Evolutionary conservation across 129 eudicot species (phyloP), one percentile per base, ranked within the genome.

Genomic region (Chrysanthemum makinoi): DNA sequence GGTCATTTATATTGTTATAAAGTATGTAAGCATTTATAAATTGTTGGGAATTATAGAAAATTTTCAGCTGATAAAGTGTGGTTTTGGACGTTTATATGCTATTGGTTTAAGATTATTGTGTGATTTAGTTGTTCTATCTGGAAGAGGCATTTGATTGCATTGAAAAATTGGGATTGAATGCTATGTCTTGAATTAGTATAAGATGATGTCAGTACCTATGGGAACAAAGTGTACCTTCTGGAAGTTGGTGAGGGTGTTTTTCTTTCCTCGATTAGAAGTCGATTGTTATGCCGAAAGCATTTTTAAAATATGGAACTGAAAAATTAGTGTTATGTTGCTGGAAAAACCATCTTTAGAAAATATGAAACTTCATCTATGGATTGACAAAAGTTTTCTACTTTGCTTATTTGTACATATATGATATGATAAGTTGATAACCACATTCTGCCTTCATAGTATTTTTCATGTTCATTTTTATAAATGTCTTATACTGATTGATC

Each of bases 261-360:
- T 48, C 59, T 22, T 75, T 47, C 10, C 46, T 18, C 39, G 43
- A 10, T 59, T 16, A 43, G 9, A 46, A 68, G 60, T 62, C 39
- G 26, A 17, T 62, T 63, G 55, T 30, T 53, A 35, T 53, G 66
- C 35, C 28, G n/a, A 54, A 60, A 43, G 39, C 28, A 50, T 54
- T 69, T 20, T 20, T 44, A 58, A 77, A 33, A 62, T 70, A 50
- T 49, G 70, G 75, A 69, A 77, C 46, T 39, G 75, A 52, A 50
- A 62, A 69, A 0, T 39, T 39, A 39, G 2, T 39, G 46, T 39
- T 39, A 6, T 39, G 46, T 39, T 39, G 44, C 44, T 7, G 46
- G 46, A 39, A 35, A 39, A 39, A 1, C 46, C 10, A 7, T 39
- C 46, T 7, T 39, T 39, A 39, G 46, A 58, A 77, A 58, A 52